Evolutionary conservation across 768 basidiomycete genomes (phyloP), one percentile per base, ranked within the genome.

Genomic region (Psilocybe subaeruginosa): DNA sequence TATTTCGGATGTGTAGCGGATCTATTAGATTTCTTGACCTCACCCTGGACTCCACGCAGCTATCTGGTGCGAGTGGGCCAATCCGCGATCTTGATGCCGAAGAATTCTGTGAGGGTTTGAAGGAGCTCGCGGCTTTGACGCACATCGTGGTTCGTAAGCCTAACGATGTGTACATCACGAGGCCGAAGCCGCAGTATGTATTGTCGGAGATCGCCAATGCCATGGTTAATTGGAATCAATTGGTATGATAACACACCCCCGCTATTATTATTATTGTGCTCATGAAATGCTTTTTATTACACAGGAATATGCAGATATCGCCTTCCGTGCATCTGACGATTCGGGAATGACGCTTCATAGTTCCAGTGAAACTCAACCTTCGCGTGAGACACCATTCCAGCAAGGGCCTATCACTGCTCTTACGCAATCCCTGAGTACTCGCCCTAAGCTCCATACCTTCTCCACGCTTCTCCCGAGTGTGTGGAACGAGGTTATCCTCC

Each of bases 251-350:
- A 23, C 33, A 35, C 33, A 35, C 11, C 33, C 33, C 33, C 6
- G 4, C 49, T 50, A 14, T 35, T 43, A n/a, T 60, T 54, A 51
- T 43, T 37, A 12, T 50, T 29, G 54, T 27, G 58, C 19, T 30
- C 56, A n/a, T 31, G 27, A 46, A 6, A 31, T 17, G n/a, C 37
- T 58, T 33, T 43, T n/a, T 30, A 16, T 56, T 58, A 7, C 29
- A 29, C 46, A 89, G 87, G 81, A 84, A 71, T 77, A 78, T 0
- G 80, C 80, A 5, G 77, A 86, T 59, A 72, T 87, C 14, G 81
- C 83, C 37, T 83, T 89, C 71, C 81, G 85, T 39, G 77, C 88
- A 41, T 82, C 85, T 1, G 80, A 84, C 59, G 81, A 83, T 64
- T 67, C 60, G 29, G 54, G 67, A 35, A 68, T 67, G 46, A 63